Conservation (phyloP, 495 filamentous ascomycete species). For the Aspergillus campestris region DNA sequence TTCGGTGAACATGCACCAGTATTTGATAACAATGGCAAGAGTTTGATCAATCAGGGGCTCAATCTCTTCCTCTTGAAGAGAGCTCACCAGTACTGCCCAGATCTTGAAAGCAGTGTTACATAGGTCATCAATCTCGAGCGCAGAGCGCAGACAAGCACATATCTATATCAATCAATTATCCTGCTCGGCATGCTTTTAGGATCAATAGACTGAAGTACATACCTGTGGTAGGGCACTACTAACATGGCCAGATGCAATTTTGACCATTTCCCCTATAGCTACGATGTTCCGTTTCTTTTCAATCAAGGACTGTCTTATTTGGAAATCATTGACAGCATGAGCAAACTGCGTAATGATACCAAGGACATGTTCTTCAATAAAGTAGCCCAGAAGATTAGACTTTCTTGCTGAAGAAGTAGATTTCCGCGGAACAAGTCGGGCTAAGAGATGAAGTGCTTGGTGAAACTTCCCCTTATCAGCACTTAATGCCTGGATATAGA, state of each 20-base stretch:
- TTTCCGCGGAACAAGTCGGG: conserved; percentile 52
- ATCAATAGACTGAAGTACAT: conserved; percentile 6
- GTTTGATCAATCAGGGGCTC: conserved; percentile 73
- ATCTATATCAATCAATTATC: conserved; percentile 43
- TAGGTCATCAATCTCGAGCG: conserved; percentile 62
- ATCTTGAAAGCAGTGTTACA: conserved; percentile 70
- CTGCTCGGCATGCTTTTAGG: not conserved
- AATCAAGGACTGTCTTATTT: conserved; percentile 44
- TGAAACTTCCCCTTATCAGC: conserved; percentile 39
- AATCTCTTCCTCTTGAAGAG: conserved; percentile 70
- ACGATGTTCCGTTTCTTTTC: conserved; percentile 69
- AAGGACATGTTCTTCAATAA: conserved; percentile 76
- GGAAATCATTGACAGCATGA: conserved; percentile 68
- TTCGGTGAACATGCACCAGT: conserved; percentile 63
- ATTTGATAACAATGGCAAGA: conserved; percentile 72
- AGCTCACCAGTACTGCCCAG: conserved; percentile 70
- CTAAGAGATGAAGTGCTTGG: conserved; percentile 59
- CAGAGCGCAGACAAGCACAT: conserved; percentile 78
- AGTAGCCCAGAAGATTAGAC: conserved; percentile 54
- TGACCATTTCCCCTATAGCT: conserved; percentile 84
- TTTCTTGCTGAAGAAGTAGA: conserved; percentile 41
- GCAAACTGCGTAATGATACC: conserved; percentile 81
- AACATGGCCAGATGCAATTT: conserved; percentile 56
- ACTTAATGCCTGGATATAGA: conserved; percentile 9
- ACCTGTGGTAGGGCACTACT: conserved; percentile 82